Conservation (phyloP, 2,329 filamentous ascomycete species). For the Ascochyta fabae region DNA sequence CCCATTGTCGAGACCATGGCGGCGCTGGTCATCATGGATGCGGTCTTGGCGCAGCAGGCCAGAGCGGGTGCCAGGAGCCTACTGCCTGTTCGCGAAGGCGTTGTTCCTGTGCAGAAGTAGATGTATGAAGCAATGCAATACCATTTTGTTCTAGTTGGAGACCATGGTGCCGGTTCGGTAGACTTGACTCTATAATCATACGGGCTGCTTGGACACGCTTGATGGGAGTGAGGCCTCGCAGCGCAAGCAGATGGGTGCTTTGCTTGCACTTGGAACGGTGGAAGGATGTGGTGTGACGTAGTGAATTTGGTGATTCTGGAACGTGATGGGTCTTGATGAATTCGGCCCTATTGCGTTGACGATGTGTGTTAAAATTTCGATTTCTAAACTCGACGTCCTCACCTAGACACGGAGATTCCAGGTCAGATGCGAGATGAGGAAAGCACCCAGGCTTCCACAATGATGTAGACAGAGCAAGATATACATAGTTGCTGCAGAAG, state of each 20-base stretch:
- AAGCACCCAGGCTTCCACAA: not conserved
- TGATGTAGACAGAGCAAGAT: slow-evolving; percentile 4
- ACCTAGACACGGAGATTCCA: not conserved
- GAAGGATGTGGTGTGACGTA: not conserved
- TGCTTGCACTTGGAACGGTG: not conserved
- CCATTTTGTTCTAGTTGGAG: not conserved
- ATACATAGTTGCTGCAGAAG: not conserved
- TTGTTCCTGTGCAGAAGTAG: slow-evolving; percentile 40
- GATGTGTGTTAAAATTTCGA: slow-evolving; percentile 1
- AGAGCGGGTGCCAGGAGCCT: slow-evolving; percentile 51
- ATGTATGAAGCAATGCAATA: not conserved
- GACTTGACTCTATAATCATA: not conserved
- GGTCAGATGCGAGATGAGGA: not conserved
- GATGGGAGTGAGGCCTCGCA: not conserved
- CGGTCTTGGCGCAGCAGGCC: slow-evolving; percentile 80
- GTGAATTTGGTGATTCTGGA: not conserved
- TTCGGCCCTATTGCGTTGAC: slow-evolving; percentile 10
- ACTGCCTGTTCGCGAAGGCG: slow-evolving; percentile 48
- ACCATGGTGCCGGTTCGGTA: not conserved
- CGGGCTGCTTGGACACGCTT: not conserved
- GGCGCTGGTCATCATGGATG: slow-evolving; percentile 84
- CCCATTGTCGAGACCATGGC: slow-evolving; percentile 94
- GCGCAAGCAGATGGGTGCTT: not conserved
- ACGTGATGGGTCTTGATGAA: not conserved
- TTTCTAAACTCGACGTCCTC: slow-evolving; percentile 6